Evolutionary conservation across 2,329 filamentous ascomycete genomes (phyloP), one percentile per base, ranked within the genome.

Genomic region (Exophiala sideris): DNA sequence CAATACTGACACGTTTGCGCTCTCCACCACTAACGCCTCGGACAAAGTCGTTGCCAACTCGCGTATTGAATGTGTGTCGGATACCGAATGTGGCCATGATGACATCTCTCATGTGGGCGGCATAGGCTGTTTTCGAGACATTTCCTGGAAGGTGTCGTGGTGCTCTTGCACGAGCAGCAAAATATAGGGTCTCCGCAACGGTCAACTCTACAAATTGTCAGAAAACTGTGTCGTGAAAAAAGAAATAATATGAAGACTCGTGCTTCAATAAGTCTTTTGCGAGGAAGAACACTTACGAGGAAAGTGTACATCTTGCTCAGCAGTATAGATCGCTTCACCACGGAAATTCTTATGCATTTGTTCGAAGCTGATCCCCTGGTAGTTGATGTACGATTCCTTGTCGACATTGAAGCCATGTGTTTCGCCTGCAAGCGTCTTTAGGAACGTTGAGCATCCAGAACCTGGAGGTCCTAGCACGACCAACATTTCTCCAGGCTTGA

Each of bases 281-380:
- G 7, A 29, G 7, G 24, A 8, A 29, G 7, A 29, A 29, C 7
- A 29, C 24, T 29, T 29, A 29, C 24, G 24, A 10, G 88, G 87
- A 66, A 91, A 91, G 71, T 91, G 88, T 3, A 88, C 85, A 67
- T 95, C 90, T 34, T 89, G 85, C 69, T 94, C 89, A 55, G 88
- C 88, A 0, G 88, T 91, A 72, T 94, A 94, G 68, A 94, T 91
- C 58, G 88, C 88, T 71, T 95, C 89, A 61, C 89, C 89, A 24
- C 88, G 85, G 73, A 92, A 91, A 58, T 81, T 73, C 12, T 80
- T 80, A 73, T 88, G 82, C 87, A 91, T 90, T 66, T 88, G 80
- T 64, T 86, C 71, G 29, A 85, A 77, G n/a, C 79, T 74, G 63
- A 89, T 79, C 62, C 85, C 82, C 79, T 91, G 87, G 66, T 94